phyloP scores from a whole-genome alignment of 2,329 filamentous ascomycete genomes.

The Colletotrichum sp. region DNA sequence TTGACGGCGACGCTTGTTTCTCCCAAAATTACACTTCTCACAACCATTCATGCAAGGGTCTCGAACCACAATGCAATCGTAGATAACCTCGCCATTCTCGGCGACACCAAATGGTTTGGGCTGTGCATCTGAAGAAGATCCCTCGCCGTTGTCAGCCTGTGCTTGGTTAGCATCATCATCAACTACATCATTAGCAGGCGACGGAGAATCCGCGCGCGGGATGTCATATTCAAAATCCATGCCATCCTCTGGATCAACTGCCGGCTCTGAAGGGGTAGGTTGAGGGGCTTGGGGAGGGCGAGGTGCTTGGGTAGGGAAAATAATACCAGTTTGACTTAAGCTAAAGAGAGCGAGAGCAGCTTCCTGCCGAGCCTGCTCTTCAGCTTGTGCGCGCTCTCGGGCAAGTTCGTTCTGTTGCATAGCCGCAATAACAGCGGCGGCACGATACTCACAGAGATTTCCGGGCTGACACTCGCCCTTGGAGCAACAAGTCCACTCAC shows the following conservation, averaged over 20 bases:
- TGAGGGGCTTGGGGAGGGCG: background rate
- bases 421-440: background rate
- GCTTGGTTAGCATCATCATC: background rate
- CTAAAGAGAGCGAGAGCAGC: background rate
- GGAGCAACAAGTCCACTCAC: constrained; percentile 4
- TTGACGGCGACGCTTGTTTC: background rate
- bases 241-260: background rate
- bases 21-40: background rate
- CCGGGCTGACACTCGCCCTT: background rate
- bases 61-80: background rate
- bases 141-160: background rate
- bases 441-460: background rate
- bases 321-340: background rate
- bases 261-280: background rate
- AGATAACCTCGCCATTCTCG: background rate
- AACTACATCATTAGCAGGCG: background rate
- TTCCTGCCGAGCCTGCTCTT: background rate
- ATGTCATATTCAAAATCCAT: background rate
- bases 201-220: background rate
- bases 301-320: background rate
- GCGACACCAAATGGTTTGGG: background rate
- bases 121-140: background rate
- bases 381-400: background rate
- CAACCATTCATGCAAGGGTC: background rate
- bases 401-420: background rate